Evolutionary conservation across 2,329 filamentous ascomycete species (phyloP).

Genomic region (Trichophyton benhamiae): DNA sequence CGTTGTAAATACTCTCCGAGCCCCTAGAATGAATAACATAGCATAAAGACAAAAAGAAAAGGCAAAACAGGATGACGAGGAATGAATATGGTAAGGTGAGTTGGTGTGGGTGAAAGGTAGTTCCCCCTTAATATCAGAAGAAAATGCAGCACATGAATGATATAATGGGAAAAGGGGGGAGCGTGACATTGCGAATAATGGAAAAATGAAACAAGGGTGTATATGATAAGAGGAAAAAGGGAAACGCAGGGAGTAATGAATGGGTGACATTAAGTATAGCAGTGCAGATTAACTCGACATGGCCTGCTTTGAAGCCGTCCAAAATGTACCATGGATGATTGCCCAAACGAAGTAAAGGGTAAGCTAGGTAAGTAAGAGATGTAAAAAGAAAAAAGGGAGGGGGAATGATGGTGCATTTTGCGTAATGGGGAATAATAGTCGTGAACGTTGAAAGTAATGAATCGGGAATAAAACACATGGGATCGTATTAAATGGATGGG

Average conservation of each 20-base stretch:
- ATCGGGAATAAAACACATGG: background rate
- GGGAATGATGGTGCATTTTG: background rate
- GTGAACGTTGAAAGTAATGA: background rate
- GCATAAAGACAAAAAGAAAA: slow-evolving; percentile 10
- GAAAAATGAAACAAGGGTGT: background rate
- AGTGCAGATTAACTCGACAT: background rate
- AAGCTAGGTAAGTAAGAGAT: too few species aligned
- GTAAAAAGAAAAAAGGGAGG: too few species aligned
- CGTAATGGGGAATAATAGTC: background rate
- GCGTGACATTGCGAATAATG: background rate
- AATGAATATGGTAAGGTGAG: background rate
- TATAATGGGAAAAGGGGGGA: background rate
- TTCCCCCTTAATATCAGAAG: background rate
- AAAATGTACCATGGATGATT: background rate
- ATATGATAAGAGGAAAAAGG: background rate
- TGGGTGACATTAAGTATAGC: background rate
- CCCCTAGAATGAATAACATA: slow-evolving; percentile 14
- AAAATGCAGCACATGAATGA: background rate
- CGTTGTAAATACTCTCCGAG: slow-evolving; percentile 10
- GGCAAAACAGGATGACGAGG: background rate
- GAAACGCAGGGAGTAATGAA: slow-evolving; percentile 1
- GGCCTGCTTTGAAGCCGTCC: background rate
- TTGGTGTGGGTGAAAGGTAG: background rate
- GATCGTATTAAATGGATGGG: slow-evolving; percentile 1
- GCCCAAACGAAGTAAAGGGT: background rate